Percentiles rank a stretch among this genome's conserved stretches.
Evolutionary conservation across 2,329 filamentous ascomycete genomes (phyloP).

Genomic region (Diaporthe helianthi): DNA sequence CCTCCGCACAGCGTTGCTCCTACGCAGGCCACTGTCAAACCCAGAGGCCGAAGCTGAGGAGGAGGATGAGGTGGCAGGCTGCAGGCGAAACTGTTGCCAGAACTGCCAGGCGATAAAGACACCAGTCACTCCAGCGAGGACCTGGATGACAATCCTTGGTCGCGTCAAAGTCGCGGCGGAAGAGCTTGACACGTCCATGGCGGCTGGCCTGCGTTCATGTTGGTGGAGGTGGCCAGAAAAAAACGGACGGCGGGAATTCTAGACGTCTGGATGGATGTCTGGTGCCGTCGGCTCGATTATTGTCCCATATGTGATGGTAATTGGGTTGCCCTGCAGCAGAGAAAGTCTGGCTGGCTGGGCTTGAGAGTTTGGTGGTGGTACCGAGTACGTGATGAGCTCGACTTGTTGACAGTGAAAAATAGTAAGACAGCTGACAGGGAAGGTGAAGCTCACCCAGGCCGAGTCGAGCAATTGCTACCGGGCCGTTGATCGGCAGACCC

Average conservation of each 20-base stretch:
- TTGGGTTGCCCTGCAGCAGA: constrained; percentile 2
- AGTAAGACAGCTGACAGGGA: neutral
- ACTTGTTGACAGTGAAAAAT: neutral
- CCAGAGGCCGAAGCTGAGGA: constrained; percentile 36
- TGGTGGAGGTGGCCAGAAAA: constrained; percentile 22
- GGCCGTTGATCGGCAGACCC: constrained; percentile 16
- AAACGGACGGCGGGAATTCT: neutral
- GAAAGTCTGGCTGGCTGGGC: neutral
- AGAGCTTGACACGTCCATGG: constrained; percentile 40
- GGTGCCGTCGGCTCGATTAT: neutral
- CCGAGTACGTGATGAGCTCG: neutral
- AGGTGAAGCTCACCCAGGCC: neutral
- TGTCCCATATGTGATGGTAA: constrained; percentile 5
- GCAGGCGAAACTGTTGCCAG: constrained; percentile 50
- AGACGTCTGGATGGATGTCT: neutral
- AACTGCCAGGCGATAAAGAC: constrained; percentile 65
- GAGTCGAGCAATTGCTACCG: neutral
- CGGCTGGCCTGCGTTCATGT: constrained; percentile 30
- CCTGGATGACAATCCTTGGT: constrained; percentile 61
- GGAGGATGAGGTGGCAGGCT: constrained; percentile 38
- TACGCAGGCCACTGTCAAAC: constrained; percentile 55
- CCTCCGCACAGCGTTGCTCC: constrained; percentile 70
- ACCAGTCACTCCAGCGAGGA: constrained; percentile 63
- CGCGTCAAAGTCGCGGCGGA: constrained; percentile 63
- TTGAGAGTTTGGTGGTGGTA: neutral